Percentiles rank a stretch among this genome's conserved stretches.
Evolutionary conservation across 352 stramenopile species (phyloP).

Genomic region (Pythium grandisporangium): DNA sequence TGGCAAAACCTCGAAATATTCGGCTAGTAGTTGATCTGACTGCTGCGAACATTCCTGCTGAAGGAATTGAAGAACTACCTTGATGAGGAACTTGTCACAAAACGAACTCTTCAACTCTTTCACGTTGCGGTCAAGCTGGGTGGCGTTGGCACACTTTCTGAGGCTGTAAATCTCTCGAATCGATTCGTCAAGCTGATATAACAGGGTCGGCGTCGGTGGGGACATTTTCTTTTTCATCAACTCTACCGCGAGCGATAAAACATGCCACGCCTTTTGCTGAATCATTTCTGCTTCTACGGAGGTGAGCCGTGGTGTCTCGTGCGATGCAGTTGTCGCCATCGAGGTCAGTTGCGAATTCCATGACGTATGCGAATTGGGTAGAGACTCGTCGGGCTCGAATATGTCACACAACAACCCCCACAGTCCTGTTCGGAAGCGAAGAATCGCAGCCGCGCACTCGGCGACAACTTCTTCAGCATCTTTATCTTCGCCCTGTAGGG

Average conservation of each 20-base stretch:
- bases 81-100: slow-evolving; percentile 48
- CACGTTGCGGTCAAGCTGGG: slow-evolving; percentile 59
- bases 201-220: slow-evolving; percentile 21
- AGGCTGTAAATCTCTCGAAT: slow-evolving; percentile 62
- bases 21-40: slow-evolving; percentile 30
- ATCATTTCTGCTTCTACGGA: slow-evolving; percentile 60
- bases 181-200: slow-evolving; percentile 51
- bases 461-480: slow-evolving; percentile 32
- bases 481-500: slow-evolving; percentile 18
- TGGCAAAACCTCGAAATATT: slow-evolving; percentile 59
- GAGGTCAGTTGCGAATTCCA: too few species aligned
- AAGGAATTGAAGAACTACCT: slow-evolving; percentile 53
- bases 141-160: slow-evolving; percentile 54
- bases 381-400: slow-evolving; percentile 59
- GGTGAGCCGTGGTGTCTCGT: too few species aligned
- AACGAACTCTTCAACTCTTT: slow-evolving; percentile 47
- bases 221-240: slow-evolving; percentile 40
- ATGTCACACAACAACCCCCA: slow-evolving; percentile 72
- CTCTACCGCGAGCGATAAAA: slow-evolving; percentile 37
- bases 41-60: slow-evolving; percentile 24
- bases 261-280: slow-evolving; percentile 45
- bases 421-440: slow-evolving; percentile 53
- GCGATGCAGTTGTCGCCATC: not conserved
- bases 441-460: slow-evolving; percentile 41
- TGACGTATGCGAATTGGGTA: too few species aligned